Percentiles rank a stretch among this genome's conserved stretches.
These are phyloP conservation scores for Phytopythium boreale DNA, from an alignment of 352 stramenopile genomes.

Conservation along the genomic window DNA sequence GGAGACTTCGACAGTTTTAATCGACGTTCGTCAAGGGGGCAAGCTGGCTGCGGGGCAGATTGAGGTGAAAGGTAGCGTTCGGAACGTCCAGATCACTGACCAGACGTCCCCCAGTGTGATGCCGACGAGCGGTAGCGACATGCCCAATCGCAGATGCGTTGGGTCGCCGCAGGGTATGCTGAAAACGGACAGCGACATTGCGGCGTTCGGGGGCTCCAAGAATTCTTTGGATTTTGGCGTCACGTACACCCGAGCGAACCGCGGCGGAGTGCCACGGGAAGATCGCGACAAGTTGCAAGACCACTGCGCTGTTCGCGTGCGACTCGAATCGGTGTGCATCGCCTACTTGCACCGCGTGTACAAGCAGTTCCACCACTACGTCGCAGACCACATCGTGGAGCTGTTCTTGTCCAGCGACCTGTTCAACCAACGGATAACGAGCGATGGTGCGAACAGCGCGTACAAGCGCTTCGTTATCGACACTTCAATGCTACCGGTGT, in stretches of 20 bases:
- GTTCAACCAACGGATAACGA: constrained; percentile 25
- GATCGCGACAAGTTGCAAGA: constrained; percentile 2
- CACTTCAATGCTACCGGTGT: constrained; percentile 29
- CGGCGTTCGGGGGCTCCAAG: constrained; percentile 44
- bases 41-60: constrained; percentile 12
- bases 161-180: constrained; percentile 56
- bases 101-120: constrained; percentile 42
- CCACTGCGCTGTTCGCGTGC: constrained; percentile 35
- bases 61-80: constrained; percentile 60
- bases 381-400: constrained; percentile 50
- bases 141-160: constrained; percentile 72
- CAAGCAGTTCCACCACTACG: constrained; percentile 83
- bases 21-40: constrained; percentile 22
- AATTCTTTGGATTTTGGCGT: constrained; percentile 73
- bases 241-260: constrained; percentile 10
- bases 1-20: constrained; percentile 28
- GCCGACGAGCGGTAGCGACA: constrained; percentile 19
- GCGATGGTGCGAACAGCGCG: constrained; percentile 24
- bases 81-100: constrained; percentile 72
- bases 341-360: constrained; percentile 83
- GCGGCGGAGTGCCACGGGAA: not conserved
- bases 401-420: constrained; percentile 19
- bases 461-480: constrained; percentile 36
- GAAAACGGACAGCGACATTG: constrained; percentile 30
- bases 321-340: constrained; percentile 78